phyloP scores from a whole-genome alignment of 305 asterid species.

The Solanum hybrid region DNA sequence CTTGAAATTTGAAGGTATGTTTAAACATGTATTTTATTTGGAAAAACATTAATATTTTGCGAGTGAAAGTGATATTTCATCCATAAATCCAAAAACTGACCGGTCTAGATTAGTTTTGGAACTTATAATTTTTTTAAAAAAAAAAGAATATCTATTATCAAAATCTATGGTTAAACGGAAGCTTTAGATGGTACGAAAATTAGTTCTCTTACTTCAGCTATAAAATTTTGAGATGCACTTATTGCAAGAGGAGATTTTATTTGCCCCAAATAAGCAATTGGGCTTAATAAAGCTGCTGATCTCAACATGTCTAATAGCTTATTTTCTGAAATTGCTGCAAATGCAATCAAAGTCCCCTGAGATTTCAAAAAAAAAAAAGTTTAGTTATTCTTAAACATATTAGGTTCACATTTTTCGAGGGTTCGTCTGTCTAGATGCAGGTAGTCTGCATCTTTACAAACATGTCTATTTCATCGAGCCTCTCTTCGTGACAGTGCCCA shows the following conservation, averaged over 20 bases:
- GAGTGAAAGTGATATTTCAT: neutral
- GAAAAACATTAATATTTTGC: neutral
- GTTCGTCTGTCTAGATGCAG: no score
- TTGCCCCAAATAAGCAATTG: slow-evolving; percentile 59
- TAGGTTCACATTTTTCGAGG: neutral
- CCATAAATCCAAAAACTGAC: neutral
- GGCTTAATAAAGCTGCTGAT: slow-evolving; percentile 64
- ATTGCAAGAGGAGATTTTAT: slow-evolving; percentile 48
- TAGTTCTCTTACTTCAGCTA: slow-evolving; percentile 42
- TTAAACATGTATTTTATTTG: neutral
- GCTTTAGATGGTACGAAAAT: neutral
- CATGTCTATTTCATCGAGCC: no score
- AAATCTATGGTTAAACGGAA: neutral
- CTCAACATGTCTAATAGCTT: slow-evolving; percentile 34
- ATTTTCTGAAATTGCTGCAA: slow-evolving; percentile 52
- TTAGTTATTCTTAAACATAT: neutral
- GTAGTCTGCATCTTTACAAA: neutral
- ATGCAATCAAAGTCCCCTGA: slow-evolving; percentile 80
- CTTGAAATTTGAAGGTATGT: neutral
- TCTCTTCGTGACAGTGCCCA: neutral
- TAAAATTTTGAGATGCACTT: slow-evolving; percentile 40
- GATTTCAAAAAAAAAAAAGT: neutral
- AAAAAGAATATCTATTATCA: neutral
- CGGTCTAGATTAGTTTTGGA: accelerated
- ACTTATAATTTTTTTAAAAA: neutral